These are phyloP conservation scores for Chimonanthus salicifolius DNA, from an alignment of 164 flowering plant species.

Conservation along the genomic window DNA sequence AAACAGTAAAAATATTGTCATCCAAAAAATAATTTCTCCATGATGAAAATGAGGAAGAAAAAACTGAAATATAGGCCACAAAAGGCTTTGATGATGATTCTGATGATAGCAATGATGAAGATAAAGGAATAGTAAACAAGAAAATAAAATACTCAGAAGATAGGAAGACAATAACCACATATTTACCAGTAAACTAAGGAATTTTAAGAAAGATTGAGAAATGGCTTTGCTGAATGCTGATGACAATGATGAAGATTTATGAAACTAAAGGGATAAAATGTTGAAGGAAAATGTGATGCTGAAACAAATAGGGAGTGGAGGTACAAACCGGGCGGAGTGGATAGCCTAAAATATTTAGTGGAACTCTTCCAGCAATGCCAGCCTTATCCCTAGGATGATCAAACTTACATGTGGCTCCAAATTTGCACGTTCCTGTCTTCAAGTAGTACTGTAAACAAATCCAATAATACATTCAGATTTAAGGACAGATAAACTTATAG, in stretches of 20 bases:
- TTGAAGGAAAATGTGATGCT: neutral
- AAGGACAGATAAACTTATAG: conserved; percentile 1
- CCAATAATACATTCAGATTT: conserved; percentile 7
- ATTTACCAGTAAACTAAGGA: neutral
- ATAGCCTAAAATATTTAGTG: conserved; percentile 77
- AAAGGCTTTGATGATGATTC: no score
- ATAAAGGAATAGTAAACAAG: no score
- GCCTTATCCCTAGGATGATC: conserved; percentile 97
- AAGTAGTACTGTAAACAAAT: conserved; percentile 62
- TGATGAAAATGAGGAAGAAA: conserved; percentile 1
- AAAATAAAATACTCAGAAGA: neutral
- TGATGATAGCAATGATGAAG: no score
- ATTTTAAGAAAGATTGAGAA: no score
- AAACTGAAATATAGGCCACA: no score
- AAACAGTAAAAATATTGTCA: neutral
- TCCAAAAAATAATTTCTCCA: neutral
- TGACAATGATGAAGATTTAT: neutral
- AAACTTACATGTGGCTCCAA: conserved; percentile 96
- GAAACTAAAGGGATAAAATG: neutral
- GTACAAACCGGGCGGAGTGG: conserved; percentile 89
- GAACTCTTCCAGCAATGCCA: conserved; percentile 83
- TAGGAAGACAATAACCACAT: neutral
- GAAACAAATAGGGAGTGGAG: conserved; percentile 1
- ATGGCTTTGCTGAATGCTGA: no score
- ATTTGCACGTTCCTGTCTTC: conserved; percentile 96